Evolutionary conservation across 495 filamentous ascomycete genomes (phyloP).

Genomic region (Penicillium subrubescens): DNA sequence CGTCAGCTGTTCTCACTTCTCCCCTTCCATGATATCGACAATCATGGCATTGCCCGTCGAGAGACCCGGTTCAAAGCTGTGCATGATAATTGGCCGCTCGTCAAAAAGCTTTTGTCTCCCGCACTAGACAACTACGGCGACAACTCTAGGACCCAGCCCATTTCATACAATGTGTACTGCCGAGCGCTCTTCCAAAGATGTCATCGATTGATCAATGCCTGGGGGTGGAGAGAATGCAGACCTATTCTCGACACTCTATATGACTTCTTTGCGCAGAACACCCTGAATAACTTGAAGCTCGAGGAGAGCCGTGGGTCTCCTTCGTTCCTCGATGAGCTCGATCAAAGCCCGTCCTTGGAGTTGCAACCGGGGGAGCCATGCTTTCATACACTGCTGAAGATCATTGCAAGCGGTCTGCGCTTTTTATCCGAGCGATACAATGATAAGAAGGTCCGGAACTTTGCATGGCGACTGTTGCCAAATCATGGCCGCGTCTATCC

Average conservation of each 20-base stretch:
- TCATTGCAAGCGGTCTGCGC: slow-evolving; percentile 69
- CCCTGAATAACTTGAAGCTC: slow-evolving; percentile 70
- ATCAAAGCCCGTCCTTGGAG: slow-evolving; percentile 59
- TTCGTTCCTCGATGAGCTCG: slow-evolving; percentile 74
- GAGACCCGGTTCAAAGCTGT: slow-evolving; percentile 54
- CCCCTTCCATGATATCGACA: slow-evolving; percentile 77
- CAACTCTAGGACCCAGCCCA: slow-evolving; percentile 52
- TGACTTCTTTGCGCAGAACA: slow-evolving; percentile 84
- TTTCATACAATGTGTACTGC: slow-evolving; percentile 81
- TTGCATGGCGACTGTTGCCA: slow-evolving; percentile 78
- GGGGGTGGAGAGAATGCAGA: slow-evolving; percentile 86
- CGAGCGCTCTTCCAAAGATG: slow-evolving; percentile 74
- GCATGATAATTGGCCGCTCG: slow-evolving; percentile 72
- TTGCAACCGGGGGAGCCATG: slow-evolving; percentile 72
- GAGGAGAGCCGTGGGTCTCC: slow-evolving; percentile 79
- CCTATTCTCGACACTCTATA: slow-evolving; percentile 78
- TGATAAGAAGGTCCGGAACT: slow-evolving; percentile 72
- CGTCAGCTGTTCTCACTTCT: slow-evolving; percentile 70
- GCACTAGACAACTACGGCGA: slow-evolving; percentile 66
- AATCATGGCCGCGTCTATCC: slow-evolving; percentile 87
- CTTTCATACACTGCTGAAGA: slow-evolving; percentile 92
- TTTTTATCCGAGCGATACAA: slow-evolving; percentile 59
- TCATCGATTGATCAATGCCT: slow-evolving; percentile 72
- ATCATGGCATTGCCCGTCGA: slow-evolving; percentile 58
- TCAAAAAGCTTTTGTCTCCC: slow-evolving; percentile 65